phyloP scores from a whole-genome alignment of 2,329 filamentous ascomycete species.

The Aspergillus thermomutatus region DNA sequence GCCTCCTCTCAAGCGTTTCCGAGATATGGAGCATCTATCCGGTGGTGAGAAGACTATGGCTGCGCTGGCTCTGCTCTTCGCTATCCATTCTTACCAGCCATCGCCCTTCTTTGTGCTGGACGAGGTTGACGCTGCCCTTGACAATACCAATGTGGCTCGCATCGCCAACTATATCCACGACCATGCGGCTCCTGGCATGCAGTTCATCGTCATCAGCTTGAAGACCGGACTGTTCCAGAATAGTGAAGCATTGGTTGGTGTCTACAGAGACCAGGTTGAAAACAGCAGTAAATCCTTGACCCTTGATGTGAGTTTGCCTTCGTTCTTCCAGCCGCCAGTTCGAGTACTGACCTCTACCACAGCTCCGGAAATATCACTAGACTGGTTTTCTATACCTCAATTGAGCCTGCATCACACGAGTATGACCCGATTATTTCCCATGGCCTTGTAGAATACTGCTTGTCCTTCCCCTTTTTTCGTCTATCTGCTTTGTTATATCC shows the following conservation, averaged over 20 bases:
- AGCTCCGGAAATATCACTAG: conserved; percentile 38
- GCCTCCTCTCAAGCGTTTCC: conserved; percentile 96
- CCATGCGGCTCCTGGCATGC: conserved; percentile 94
- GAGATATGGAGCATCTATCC: conserved; percentile 97
- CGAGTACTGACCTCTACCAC: conserved; percentile 8
- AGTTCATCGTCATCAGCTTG: conserved; percentile 96
- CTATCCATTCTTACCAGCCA: conserved; percentile 93
- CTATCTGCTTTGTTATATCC: neutral
- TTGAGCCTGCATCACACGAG: neutral
- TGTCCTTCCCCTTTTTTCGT: neutral
- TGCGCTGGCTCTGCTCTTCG: conserved; percentile 90
- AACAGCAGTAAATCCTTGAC: conserved; percentile 91
- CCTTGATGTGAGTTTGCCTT: conserved; percentile 73
- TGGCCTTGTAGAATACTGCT: conserved; percentile 4
- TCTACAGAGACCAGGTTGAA: conserved; percentile 90
- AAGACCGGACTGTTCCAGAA: conserved; percentile 96
- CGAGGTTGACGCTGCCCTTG: conserved; percentile 96
- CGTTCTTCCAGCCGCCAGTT: neutral
- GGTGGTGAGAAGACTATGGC: conserved; percentile 99
- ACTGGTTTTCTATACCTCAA: neutral
- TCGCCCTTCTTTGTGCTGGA: conserved; percentile 97
- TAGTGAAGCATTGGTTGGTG: conserved; percentile 90
- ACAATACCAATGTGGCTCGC: conserved; percentile 94
- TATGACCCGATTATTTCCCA: neutral
- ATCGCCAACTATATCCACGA: conserved; percentile 95